Evolutionary conservation across 148 eudicot species (phyloP).

Genomic region (Cornus suecica): DNA sequence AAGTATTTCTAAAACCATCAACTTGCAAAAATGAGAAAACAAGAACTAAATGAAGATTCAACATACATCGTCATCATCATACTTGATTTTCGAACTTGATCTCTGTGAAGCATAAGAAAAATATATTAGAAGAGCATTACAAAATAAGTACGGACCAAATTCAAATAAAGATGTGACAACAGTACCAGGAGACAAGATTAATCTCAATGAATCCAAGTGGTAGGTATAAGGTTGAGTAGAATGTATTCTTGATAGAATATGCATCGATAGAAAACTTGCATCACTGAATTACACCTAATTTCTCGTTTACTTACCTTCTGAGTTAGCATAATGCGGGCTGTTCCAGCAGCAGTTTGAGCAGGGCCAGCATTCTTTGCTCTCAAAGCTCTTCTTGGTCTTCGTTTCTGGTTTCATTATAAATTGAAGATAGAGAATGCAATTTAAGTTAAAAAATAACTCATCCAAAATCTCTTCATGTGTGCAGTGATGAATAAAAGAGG

Average conservation of each 20-base stretch:
- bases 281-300: neutral
- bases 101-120: slow-evolving; percentile 24
- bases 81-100: slow-evolving; percentile 45
- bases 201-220: neutral
- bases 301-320: slow-evolving; percentile 28
- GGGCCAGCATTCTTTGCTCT: slow-evolving; percentile 29
- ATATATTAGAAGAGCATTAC: neutral
- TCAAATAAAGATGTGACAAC: neutral
- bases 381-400: slow-evolving; percentile 35
- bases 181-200: neutral
- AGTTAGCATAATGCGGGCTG: slow-evolving; percentile 36
- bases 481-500: too few relatives aligned
- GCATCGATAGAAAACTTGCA: neutral
- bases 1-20: too few relatives aligned
- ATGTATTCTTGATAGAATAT: too few relatives aligned
- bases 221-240: neutral
- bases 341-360: slow-evolving; percentile 50
- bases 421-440: neutral
- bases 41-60: neutral
- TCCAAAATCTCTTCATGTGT: too few relatives aligned
- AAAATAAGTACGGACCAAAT: neutral
- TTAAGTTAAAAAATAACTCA: too few relatives aligned
- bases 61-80: slow-evolving; percentile 42
- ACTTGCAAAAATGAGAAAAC: neutral
- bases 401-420: slow-evolving; percentile 26